Percentiles rank a stretch among this genome's conserved stretches.
phyloP scores from a whole-genome alignment of 2,329 filamentous ascomycete species.

The Graphilbum fragrans region DNA sequence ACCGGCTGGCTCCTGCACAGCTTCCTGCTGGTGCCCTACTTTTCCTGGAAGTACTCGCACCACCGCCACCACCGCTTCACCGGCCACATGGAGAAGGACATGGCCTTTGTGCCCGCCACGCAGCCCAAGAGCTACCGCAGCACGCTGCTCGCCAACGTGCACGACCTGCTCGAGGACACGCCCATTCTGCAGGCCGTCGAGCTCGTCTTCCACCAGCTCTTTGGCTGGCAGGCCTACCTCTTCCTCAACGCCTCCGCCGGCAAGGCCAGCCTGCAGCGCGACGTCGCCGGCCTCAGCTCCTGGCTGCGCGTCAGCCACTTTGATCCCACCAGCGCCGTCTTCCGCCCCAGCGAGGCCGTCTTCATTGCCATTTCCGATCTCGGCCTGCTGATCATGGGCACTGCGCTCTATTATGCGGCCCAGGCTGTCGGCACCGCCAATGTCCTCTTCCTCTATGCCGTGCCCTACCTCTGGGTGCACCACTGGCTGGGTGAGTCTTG shows the following conservation, averaged over 20 bases:
- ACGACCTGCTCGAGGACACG: constrained; percentile 58
- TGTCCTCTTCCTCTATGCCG: constrained; percentile 83
- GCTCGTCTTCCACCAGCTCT: constrained; percentile 64
- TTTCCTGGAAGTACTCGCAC: constrained; percentile 98
- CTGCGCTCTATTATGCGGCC: constrained; percentile 54
- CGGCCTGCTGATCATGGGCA: constrained; percentile 54
- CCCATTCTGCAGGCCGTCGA: constrained; percentile 42
- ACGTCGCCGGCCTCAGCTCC: constrained; percentile 64
- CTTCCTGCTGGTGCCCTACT: constrained; percentile 77
- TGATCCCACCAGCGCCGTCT: constrained; percentile 75
- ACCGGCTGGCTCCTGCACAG: constrained; percentile 90
- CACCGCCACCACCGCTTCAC: constrained; percentile 99
- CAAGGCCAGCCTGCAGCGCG: constrained; percentile 86
- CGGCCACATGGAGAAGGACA: constrained; percentile 92
- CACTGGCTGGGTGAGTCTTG: constrained; percentile 86
- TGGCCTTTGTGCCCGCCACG: constrained; percentile 93
- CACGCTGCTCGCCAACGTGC: constrained; percentile 83
- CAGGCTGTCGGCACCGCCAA: constrained; percentile 74
- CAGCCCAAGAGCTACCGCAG: constrained; percentile 71
- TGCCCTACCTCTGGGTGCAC: constrained; percentile 96
- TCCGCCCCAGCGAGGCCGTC: constrained; percentile 81
- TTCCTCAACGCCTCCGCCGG: constrained; percentile 84
- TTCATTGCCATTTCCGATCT: constrained; percentile 79
- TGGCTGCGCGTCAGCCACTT: constrained; percentile 85
- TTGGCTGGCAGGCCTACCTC: constrained; percentile 89